Evolutionary conservation across 2,329 filamentous ascomycete genomes (phyloP).

Genomic region (Penicillium expansum): DNA sequence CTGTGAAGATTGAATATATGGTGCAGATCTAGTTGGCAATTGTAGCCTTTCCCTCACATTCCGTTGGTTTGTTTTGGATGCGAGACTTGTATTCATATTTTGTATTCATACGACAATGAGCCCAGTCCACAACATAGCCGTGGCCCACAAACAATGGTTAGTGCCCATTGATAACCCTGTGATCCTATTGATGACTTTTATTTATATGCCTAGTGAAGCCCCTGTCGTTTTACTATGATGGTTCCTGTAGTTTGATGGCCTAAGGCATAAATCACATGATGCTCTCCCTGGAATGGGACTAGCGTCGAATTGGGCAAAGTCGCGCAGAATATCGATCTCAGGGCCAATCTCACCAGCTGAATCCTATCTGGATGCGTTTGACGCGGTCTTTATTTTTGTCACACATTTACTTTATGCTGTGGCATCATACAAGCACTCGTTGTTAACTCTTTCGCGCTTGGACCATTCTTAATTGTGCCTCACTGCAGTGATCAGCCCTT

Average conservation of each 20-base stretch:
- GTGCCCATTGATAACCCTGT: background rate
- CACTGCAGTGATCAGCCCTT: slow-evolving; percentile 18
- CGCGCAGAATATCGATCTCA: slow-evolving; percentile 24
- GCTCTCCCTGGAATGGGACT: slow-evolving; percentile 22
- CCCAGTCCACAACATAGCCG: too few species aligned
- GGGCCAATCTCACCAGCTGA: slow-evolving; percentile 1
- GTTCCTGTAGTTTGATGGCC: background rate
- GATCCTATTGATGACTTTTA: too few species aligned
- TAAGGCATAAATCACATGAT: slow-evolving; percentile 29
- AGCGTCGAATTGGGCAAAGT: slow-evolving; percentile 31
- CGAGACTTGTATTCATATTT: background rate
- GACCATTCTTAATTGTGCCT: background rate
- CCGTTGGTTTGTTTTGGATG: background rate
- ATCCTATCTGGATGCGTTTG: slow-evolving; percentile 4
- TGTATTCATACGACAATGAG: background rate
- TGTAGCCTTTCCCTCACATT: background rate
- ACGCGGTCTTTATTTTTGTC: background rate
- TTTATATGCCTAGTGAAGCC: background rate
- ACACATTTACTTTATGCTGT: background rate
- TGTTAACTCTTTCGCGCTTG: background rate
- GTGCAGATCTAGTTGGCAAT: slow-evolving; percentile 1
- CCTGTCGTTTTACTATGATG: background rate
- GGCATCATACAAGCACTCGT: background rate
- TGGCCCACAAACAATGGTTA: too few species aligned
- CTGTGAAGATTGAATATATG: slow-evolving; percentile 12